These are phyloP conservation scores for Magnolia officinalis DNA, from an alignment of 164 flowering plant genomes.

Conservation along the genomic window DNA sequence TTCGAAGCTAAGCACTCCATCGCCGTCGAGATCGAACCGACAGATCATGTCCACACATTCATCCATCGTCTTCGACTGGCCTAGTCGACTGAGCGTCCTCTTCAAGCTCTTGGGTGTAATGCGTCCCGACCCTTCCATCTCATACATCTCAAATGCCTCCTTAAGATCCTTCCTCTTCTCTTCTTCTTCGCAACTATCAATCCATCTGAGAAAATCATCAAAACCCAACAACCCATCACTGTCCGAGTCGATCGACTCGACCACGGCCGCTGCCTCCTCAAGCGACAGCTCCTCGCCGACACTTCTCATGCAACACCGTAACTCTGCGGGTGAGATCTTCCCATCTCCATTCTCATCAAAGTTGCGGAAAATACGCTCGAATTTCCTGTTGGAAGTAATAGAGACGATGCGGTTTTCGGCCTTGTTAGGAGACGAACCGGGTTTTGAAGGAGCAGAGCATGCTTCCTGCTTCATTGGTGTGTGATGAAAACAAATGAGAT, in stretches of 20 bases:
- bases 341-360: conserved; percentile 31
- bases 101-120: conserved; percentile 18
- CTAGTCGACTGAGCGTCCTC: conserved; percentile 22
- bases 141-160: conserved; percentile 20
- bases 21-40: conserved; percentile 36
- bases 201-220: conserved; percentile 12
- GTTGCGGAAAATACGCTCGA: conserved; percentile 19
- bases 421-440: neutral
- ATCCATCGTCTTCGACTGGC: conserved; percentile 26
- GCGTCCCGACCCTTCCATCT: conserved; percentile 10
- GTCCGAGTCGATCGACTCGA: conserved; percentile 11
- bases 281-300: conserved; percentile 10
- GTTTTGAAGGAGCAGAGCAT: too few species aligned
- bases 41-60: conserved; percentile 36
- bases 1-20: conserved; percentile 40
- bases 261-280: conserved; percentile 8
- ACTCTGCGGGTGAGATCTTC: conserved; percentile 26
- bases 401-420: neutral
- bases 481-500: too few species aligned
- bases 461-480: too few species aligned
- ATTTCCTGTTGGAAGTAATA: neutral
- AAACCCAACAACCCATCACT: conserved; percentile 16
- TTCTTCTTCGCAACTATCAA: conserved; percentile 2
- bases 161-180: conserved; percentile 14
- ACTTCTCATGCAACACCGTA: conserved; percentile 12